Evolutionary conservation across 1,284 basidiomycete species (phyloP).

Genomic region (Cryptococcus jaspeensis): DNA sequence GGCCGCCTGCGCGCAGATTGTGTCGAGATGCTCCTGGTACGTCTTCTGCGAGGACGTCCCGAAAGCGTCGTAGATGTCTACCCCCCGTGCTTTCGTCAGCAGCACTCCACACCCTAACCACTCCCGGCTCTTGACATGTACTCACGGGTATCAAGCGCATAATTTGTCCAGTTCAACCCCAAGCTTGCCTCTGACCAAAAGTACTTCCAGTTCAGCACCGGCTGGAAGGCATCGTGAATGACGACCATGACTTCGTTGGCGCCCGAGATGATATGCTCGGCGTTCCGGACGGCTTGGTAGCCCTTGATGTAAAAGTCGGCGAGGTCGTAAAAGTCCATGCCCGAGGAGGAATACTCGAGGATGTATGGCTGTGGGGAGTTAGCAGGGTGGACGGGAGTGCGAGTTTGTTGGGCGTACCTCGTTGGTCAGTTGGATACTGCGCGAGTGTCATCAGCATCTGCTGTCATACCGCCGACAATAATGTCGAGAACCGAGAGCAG

Average conservation of each 20-base stretch:
- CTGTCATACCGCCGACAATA: not conserved
- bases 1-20: constrained; percentile 26
- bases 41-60: constrained; percentile 18
- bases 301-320: constrained; percentile 37
- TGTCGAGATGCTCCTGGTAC: constrained; percentile 36
- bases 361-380: constrained; percentile 19
- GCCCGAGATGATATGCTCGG: constrained; percentile 28
- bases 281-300: constrained; percentile 35
- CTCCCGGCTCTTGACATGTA: not conserved
- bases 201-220: constrained; percentile 36
- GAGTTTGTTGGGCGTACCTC: constrained; percentile 17
- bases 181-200: constrained; percentile 27
- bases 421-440: constrained; percentile 57
- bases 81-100: not conserved
- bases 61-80: constrained; percentile 42
- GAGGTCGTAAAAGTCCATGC: constrained; percentile 29
- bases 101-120: not conserved
- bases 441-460: not conserved
- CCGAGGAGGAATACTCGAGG: constrained; percentile 25
- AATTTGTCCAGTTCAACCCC: constrained; percentile 36
- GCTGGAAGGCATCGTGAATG: constrained; percentile 46
- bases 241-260: constrained; percentile 38
- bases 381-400: not conserved
- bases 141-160: constrained; percentile 41
- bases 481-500: not conserved